Base-by-base conservation (phyloP, 2,329 filamentous ascomycete species). In the Xylaria multiplex region DNA sequence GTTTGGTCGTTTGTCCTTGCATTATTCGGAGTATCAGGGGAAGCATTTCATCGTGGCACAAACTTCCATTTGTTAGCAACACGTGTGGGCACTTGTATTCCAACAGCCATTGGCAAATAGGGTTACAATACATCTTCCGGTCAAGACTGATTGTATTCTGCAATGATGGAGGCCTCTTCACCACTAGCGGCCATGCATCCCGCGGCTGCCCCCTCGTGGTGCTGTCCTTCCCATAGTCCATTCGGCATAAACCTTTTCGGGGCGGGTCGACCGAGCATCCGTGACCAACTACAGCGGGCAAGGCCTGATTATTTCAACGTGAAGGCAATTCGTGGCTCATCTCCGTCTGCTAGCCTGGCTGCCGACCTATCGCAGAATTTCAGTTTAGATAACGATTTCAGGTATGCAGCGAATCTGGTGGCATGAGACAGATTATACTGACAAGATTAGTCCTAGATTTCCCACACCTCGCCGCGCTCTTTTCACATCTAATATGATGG, bases 321-420 rank as follows among this genome's bases (percentile, higher is more conserved):
- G 74, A 93, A 92, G 77, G 86, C 91, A 59, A 84, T 93, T 74
- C 88, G 89, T 72, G 93, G 93, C 55, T 97, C 94, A 22, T 99
- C 96, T 63, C 96, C 96, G 6, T 94, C 93, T 42, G 90, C 93
- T 59, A 97, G 93, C 76, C 83, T 99, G 72, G 95, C 94, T 48
- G 94, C 93, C 68, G 96, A 99, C 81, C 86, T 98, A 74, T 97
- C 94, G 65, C 93, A 97, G 78, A 99, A 98, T 83, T 97, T 98
- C 78, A 92, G 95, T 77, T 92, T 98, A 78, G 94, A 97, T 80
- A 93, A 81, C 67, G 85, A 88, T 62, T 79, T 91, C 76, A 97
- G 94, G 95, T 97, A 84, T 72, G 86, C 82, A 67, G 69, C 69
- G 45, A 30, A 46, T 22, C 6, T 27, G 6, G 40, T 6, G 43